Evolutionary conservation across 345 rosid species (phyloP).

Genomic region (Geranium brycei): DNA sequence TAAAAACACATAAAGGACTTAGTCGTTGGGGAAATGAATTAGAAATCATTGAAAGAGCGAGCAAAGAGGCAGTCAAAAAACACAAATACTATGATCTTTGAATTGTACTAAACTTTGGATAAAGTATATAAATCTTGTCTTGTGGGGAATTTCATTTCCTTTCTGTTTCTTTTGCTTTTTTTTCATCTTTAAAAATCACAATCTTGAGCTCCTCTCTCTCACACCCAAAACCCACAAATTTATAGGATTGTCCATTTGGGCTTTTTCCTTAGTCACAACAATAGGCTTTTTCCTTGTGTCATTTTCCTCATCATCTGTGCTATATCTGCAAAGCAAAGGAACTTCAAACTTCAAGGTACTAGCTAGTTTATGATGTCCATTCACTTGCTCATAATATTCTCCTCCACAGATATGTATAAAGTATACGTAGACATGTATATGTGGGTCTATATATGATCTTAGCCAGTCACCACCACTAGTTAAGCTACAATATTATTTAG

Average conservation of each 20-base stretch:
- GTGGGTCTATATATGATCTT: no score
- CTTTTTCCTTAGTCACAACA: neutral
- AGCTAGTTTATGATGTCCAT: neutral
- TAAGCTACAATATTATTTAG: no score
- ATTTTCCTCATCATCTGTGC: neutral
- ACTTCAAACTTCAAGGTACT: neutral
- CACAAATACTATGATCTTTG: conserved; percentile 14
- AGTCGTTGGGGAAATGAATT: neutral
- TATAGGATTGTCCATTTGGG: conserved; percentile 2
- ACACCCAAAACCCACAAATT: conserved; percentile 1
- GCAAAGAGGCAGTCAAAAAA: conserved; percentile 27
- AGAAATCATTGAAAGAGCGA: conserved; percentile 2
- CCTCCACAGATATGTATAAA: no score
- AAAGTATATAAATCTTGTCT: conserved; percentile 19
- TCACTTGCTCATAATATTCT: neutral
- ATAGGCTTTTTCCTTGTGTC: neutral
- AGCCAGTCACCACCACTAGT: no score
- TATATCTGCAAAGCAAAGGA: neutral
- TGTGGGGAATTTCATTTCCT: conserved; percentile 9
- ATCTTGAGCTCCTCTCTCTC: neutral
- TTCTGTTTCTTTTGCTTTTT: conserved; percentile 19
- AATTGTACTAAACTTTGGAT: conserved; percentile 21
- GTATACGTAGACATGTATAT: no score
- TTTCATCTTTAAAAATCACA: conserved; percentile 18
- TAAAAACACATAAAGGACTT: neutral